A percentile compares a stretch with the other conserved stretches of the same genome.
Conservation (phyloP, 176 grass and related monocot species). For the Saccharum officinarum region DNA sequence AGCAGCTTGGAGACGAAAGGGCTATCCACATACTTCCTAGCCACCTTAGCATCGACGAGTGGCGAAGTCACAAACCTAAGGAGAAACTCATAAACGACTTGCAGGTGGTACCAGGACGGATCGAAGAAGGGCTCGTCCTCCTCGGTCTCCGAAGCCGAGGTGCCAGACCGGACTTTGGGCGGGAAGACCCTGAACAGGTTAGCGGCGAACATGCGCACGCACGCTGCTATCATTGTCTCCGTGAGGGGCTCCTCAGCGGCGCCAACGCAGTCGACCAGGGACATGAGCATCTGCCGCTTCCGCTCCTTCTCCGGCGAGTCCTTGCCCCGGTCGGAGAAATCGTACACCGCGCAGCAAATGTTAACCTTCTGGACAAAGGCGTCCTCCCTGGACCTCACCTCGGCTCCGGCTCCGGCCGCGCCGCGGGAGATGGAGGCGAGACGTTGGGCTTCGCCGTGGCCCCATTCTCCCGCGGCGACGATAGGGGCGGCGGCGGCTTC, state of each 20-base stretch:
- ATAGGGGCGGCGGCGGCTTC: conserved; percentile 25
- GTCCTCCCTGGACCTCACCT: conserved; percentile 56
- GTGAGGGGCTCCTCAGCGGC: conserved; percentile 63
- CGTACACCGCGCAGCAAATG: conserved; percentile 72
- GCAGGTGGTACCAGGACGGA: conserved; percentile 90
- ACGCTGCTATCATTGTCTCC: conserved; percentile 76
- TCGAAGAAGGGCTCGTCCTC: conserved; percentile 93
- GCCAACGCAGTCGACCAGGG: conserved; percentile 64
- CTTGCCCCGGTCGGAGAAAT: conserved; percentile 88
- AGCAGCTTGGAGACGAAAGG: conserved; percentile 75
- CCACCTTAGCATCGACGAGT: conserved; percentile 78
- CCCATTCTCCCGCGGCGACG: conserved; percentile 35
- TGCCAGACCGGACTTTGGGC: conserved; percentile 56
- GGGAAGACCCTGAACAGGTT: conserved; percentile 98
- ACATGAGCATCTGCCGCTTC: conserved; percentile 83
- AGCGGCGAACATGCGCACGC: conserved; percentile 68
- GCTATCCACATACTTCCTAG: conserved; percentile 85
- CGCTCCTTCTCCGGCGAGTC: conserved; percentile 85
- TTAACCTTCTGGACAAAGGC: conserved; percentile 86
- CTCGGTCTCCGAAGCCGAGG: conserved; percentile 56
- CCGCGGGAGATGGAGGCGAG: conserved; percentile 25
- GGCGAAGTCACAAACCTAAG: conserved; percentile 84
- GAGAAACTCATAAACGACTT: conserved; percentile 89
- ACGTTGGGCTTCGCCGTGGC: conserved; percentile 18
- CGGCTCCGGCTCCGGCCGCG: conserved; percentile 34